These are phyloP conservation scores for Saccharomycopsis schoenii DNA, from an alignment of 805 yeast genomes.

Conservation along the genomic window DNA sequence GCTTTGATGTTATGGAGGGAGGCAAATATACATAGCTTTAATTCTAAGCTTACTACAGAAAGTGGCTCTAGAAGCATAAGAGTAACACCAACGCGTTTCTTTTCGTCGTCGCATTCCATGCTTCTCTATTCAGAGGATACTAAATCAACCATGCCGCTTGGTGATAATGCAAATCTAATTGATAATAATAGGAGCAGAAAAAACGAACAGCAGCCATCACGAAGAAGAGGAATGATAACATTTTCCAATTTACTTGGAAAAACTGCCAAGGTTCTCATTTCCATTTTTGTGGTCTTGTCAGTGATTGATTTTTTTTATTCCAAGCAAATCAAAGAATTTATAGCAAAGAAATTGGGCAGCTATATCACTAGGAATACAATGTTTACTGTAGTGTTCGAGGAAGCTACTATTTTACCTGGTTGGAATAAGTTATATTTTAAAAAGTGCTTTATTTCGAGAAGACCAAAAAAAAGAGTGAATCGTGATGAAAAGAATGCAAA, in stretches of 20 bases:
- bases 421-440: constrained; percentile 86
- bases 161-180: too few species aligned
- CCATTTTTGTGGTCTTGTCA: not conserved
- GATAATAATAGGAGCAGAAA: not conserved
- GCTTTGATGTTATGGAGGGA: too few species aligned
- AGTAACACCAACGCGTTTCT: too few species aligned
- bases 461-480: constrained; percentile 45
- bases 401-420: constrained; percentile 79
- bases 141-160: too few species aligned
- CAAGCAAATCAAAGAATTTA: constrained; percentile 44
- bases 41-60: too few species aligned
- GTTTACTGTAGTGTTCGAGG: constrained; percentile 77
- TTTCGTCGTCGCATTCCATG: too few species aligned
- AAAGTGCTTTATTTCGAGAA: constrained; percentile 74
- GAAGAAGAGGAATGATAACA: not conserved
- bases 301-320: not conserved
- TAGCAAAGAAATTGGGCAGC: constrained; percentile 76
- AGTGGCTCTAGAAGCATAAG: too few species aligned
- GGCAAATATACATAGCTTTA: too few species aligned
- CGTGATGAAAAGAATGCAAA: not conserved
- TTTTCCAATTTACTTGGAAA: not conserved
- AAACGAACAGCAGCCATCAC: not conserved
- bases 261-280: not conserved
- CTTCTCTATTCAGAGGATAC: too few species aligned
- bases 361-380: constrained; percentile 76